Percentiles rank a stretch among this genome's conserved stretches.
These are phyloP conservation scores for Blastobotrys malaysiensis DNA, from an alignment of 1,139 yeast species.

Conservation along the genomic window DNA sequence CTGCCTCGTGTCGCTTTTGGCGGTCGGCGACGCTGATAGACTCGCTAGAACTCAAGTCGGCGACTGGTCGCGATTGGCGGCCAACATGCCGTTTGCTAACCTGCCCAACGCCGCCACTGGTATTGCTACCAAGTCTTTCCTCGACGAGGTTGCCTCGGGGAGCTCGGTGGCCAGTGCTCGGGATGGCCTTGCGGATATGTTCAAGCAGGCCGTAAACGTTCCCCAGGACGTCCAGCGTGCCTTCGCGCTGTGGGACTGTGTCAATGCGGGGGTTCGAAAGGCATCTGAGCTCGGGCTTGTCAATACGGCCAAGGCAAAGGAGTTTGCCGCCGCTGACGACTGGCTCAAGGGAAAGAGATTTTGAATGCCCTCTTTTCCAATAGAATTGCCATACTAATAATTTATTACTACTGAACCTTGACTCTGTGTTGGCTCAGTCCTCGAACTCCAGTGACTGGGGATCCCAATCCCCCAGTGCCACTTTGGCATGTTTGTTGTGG, in stretches of 20 bases:
- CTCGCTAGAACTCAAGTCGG: slow-evolving; percentile 37
- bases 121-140: slow-evolving; percentile 35
- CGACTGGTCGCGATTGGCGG: slow-evolving; percentile 56
- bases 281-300: slow-evolving; percentile 31
- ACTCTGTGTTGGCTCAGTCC: too few relatives aligned
- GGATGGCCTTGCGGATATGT: slow-evolving; percentile 20
- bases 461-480: too few relatives aligned
- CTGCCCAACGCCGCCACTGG: slow-evolving; percentile 41
- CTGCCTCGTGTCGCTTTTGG: slow-evolving; percentile 47
- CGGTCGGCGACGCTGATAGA: slow-evolving; percentile 48
- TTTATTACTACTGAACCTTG: not conserved
- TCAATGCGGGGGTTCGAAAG: slow-evolving; percentile 28
- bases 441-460: too few relatives aligned
- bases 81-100: slow-evolving; percentile 56
- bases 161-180: slow-evolving; percentile 16
- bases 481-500: too few relatives aligned
- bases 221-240: slow-evolving; percentile 42
- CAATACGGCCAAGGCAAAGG: slow-evolving; percentile 32
- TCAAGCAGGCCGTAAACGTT: slow-evolving; percentile 32
- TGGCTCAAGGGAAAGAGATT: slow-evolving; percentile 32
- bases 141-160: slow-evolving; percentile 29
- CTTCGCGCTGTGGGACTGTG: slow-evolving; percentile 37
- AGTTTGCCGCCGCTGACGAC: slow-evolving; percentile 40
- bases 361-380: slow-evolving; percentile 1
- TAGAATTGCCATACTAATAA: not conserved